A percentile compares a stretch with the other conserved stretches of the same genome.
Evolutionary conservation across 192 early-diverging fungal genomes (phyloP).

Genomic region (Coemansia sp.): DNA sequence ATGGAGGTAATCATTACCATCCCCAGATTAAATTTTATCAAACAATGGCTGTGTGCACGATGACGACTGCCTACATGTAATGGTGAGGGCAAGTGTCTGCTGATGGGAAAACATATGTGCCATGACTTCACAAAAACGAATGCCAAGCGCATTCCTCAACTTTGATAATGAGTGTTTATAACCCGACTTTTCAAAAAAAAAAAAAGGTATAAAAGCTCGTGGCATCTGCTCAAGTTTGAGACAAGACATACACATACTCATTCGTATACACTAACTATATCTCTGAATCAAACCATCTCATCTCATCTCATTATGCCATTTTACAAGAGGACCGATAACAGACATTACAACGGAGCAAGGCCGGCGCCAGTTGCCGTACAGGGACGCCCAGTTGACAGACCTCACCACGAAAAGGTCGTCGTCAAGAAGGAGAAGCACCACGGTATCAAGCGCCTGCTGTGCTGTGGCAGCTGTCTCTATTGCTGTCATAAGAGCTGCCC

Average conservation of each 20-base stretch:
- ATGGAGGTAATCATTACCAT: not conserved
- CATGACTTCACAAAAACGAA: not conserved
- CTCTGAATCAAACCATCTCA: not conserved
- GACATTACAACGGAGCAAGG: not conserved
- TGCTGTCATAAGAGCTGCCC: not conserved
- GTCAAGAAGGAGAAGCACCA: not conserved
- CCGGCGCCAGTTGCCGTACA: not conserved
- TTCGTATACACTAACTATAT: not conserved
- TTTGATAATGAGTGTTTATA: not conserved
- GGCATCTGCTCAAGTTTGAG: not conserved
- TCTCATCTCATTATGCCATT: not conserved
- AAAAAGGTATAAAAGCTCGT: not conserved
- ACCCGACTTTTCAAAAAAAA: no score
- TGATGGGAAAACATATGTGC: not conserved
- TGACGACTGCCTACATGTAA: not conserved
- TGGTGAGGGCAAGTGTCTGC: not conserved
- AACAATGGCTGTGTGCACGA: not conserved
- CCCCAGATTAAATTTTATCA: not conserved
- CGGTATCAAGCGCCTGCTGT: not conserved
- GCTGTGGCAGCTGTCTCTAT: not conserved
- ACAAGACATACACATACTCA: not conserved
- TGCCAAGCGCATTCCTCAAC: not conserved
- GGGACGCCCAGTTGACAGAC: conserved; percentile 1
- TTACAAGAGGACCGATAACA: not conserved
- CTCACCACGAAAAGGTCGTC: not conserved